Evolutionary conservation across 1,284 basidiomycete genomes (phyloP).

Genomic region (Rhodotorula glutinis): DNA sequence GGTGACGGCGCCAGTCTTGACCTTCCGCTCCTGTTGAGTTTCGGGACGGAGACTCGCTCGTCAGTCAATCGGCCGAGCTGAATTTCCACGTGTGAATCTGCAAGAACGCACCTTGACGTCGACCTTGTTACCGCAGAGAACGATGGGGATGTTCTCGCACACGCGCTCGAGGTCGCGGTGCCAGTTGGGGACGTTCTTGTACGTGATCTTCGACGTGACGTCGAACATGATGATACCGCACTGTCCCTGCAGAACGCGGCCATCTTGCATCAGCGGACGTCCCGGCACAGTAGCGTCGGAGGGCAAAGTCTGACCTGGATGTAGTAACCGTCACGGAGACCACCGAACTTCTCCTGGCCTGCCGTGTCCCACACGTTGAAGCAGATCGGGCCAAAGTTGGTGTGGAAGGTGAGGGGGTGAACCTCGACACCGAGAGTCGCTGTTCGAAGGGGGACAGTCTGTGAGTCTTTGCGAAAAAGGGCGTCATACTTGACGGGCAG

Average conservation of each 20-base stretch:
- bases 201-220: conserved; percentile 98
- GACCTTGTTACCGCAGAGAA: conserved; percentile 99
- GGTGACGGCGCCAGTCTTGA: conserved; percentile 94
- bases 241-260: conserved; percentile 60
- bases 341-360: conserved; percentile 99
- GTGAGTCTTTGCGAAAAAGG: too few species aligned
- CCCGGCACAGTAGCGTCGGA: too few species aligned
- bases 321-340: conserved; percentile 95
- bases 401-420: conserved; percentile 91
- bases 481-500: too few species aligned
- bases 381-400: conserved; percentile 97
- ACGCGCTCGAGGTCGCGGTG: conserved; percentile 92
- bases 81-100: not conserved
- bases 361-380: conserved; percentile 99
- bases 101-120: conserved; percentile 81
- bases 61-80: not conserved
- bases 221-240: conserved; percentile 99
- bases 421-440: conserved; percentile 99
- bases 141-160: conserved; percentile 99
- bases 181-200: conserved; percentile 99
- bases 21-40: conserved; percentile 89
- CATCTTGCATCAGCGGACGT: too few species aligned
- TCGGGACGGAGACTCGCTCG: not conserved
- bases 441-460: conserved; percentile 45
- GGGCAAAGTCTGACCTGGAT: conserved; percentile 62